phyloP scores from a whole-genome alignment of 2,329 filamentous ascomycete genomes.

The Penicillium sp. region DNA sequence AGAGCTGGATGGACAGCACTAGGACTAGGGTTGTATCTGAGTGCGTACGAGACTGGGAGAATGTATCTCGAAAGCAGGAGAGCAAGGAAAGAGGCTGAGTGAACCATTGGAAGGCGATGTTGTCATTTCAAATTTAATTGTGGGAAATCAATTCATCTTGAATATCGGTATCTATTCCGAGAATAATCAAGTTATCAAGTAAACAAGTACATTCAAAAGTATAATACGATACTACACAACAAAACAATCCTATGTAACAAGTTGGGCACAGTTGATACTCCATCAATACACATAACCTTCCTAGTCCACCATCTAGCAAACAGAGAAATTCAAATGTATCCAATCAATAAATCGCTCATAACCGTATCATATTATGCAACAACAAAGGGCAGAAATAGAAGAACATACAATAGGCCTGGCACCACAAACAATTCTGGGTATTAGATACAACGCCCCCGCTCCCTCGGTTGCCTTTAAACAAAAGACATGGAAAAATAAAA shows the following conservation, averaged over 20 bases:
- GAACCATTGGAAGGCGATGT: neutral
- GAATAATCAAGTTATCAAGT: no score
- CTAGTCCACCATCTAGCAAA: neutral
- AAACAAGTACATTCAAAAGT: neutral
- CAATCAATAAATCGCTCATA: neutral
- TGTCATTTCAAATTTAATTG: neutral
- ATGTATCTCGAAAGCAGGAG: constrained; percentile 46
- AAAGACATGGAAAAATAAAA: neutral
- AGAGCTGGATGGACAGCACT: constrained; percentile 76
- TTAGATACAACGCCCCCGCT: constrained; percentile 3
- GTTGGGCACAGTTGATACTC: constrained; percentile 3
- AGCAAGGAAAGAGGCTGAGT: constrained; percentile 1
- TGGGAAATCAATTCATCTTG: neutral
- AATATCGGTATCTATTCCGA: neutral
- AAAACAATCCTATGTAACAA: constrained; percentile 1
- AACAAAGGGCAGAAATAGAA: neutral
- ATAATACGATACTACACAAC: neutral
- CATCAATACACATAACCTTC: neutral
- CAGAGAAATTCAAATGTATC: neutral
- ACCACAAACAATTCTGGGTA: constrained; percentile 7
- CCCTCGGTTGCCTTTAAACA: constrained; percentile 2
- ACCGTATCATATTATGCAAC: neutral
- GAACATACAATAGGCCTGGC: neutral
- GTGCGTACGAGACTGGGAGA: constrained; percentile 78
- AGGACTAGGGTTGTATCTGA: constrained; percentile 78